phyloP scores from a whole-genome alignment of 2,329 filamentous ascomycete genomes.

The Alternaria burnsii region DNA sequence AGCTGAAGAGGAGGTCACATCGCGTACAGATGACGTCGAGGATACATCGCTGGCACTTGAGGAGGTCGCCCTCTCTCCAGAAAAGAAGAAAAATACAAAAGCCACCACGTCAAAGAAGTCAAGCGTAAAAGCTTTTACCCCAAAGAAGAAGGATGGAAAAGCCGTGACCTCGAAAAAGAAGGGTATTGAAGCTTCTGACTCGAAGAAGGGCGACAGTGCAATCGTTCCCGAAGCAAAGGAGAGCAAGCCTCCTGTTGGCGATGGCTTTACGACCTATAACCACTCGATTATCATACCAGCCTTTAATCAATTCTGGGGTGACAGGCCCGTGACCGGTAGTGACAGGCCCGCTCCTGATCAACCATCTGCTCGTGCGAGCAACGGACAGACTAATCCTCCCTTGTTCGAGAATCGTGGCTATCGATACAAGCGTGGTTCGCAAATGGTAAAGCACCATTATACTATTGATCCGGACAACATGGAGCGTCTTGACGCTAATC shows the following conservation, averaged over 20 bases:
- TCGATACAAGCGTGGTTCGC: slow-evolving; percentile 28
- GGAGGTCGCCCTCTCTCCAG: neutral
- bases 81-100: neutral
- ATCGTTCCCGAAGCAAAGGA: neutral
- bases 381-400: slow-evolving; percentile 28
- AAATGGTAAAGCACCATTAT: slow-evolving; percentile 21
- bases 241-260: slow-evolving; percentile 18
- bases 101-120: neutral
- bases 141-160: neutral
- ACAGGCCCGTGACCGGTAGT: slow-evolving; percentile 25
- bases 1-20: neutral
- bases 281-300: neutral
- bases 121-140: neutral
- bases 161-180: neutral
- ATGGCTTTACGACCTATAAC: slow-evolving; percentile 9
- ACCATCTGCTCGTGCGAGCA: slow-evolving; percentile 29
- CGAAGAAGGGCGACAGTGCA: neutral
- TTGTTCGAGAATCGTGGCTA: slow-evolving; percentile 42
- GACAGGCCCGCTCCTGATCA: slow-evolving; percentile 22
- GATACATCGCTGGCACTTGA: neutral
- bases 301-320: slow-evolving; percentile 28
- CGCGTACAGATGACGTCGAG: neutral
- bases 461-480: slow-evolving; percentile 11
- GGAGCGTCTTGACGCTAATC: neutral
- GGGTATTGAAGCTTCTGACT: neutral